These are phyloP conservation scores for Turnera subulata DNA, from an alignment of 345 rosid genomes.

Conservation along the genomic window DNA sequence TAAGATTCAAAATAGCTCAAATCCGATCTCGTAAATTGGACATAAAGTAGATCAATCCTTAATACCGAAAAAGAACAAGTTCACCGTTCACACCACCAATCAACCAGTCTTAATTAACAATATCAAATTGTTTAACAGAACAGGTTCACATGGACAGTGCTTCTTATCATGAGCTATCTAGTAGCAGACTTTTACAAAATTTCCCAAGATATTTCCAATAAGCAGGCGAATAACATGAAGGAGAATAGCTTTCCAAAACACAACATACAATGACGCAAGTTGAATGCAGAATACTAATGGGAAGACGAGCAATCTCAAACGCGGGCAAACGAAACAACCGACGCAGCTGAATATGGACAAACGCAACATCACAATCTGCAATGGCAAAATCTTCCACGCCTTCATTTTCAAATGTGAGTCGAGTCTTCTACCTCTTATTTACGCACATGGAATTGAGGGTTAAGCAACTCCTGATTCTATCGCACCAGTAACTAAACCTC, in stretches of 20 bases:
- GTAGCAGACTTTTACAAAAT: conserved; percentile 31
- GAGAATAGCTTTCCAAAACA: conserved; percentile 19
- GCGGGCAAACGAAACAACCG: conserved; percentile 38
- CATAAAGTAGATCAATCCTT: background rate
- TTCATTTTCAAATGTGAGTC: conserved; percentile 19
- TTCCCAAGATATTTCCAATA: conserved; percentile 30
- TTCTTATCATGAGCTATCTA: conserved; percentile 16
- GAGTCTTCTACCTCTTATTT: conserved; percentile 29
- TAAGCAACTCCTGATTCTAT: conserved; percentile 16
- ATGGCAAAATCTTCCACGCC: conserved; percentile 25
- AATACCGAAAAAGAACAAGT: background rate
- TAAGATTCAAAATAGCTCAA: no score
- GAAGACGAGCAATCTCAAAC: conserved; percentile 32
- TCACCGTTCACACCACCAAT: conserved; percentile 6
- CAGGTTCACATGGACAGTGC: conserved; percentile 8
- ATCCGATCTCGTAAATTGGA: no score
- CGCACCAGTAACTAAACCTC: conserved; percentile 28
- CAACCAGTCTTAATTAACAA: conserved; percentile 24
- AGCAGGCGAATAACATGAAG: conserved; percentile 29
- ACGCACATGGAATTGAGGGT: conserved; percentile 19
- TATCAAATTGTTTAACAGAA: conserved; percentile 23
- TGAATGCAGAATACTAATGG: conserved; percentile 31
- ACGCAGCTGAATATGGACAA: conserved; percentile 35
- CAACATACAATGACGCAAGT: conserved; percentile 30
- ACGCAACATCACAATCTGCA: conserved; percentile 28